These are phyloP conservation scores for Kentomonas sorsogonicus DNA, from an alignment of 208 protist species.

Conservation along the genomic window DNA sequence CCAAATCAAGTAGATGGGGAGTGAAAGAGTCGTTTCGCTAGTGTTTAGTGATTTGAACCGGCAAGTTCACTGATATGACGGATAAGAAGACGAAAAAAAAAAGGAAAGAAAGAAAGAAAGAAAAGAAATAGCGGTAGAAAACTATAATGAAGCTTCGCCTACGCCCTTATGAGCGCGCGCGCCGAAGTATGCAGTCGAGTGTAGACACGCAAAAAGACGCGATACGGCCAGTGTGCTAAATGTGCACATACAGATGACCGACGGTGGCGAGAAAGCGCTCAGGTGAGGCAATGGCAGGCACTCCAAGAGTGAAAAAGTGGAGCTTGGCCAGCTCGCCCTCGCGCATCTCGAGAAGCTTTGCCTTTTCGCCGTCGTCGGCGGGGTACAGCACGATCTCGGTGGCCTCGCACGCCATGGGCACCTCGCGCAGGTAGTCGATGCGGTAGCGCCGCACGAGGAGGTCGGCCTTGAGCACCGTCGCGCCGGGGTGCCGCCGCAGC, in stretches of 20 bases:
- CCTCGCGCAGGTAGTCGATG: conserved; percentile 70
- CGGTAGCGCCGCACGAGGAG: conserved; percentile 43
- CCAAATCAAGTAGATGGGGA: too few species aligned
- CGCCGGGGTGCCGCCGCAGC: conserved; percentile 12
- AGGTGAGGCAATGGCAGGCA: conserved; percentile 8
- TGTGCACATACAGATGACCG: conserved; percentile 17
- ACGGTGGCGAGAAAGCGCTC: conserved; percentile 30
- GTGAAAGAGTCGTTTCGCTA: too few species aligned
- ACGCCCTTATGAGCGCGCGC: too few species aligned
- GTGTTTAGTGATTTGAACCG: too few species aligned
- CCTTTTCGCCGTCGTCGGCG: conserved; percentile 3
- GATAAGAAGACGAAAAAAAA: conserved; percentile 10
- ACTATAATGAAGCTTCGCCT: conserved; percentile 15
- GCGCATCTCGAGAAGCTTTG: conserved; percentile 2
- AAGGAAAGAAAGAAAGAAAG: neutral
- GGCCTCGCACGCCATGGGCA: conserved; percentile 29
- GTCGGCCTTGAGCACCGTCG: conserved; percentile 30
- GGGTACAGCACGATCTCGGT: conserved; percentile 32
- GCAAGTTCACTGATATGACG: conserved; percentile 6
- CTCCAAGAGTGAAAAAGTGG: conserved; percentile 35
- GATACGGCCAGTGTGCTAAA: neutral
- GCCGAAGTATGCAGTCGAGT: neutral
- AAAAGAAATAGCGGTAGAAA: conserved; percentile 3
- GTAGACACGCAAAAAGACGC: neutral
- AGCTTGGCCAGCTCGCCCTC: conserved; percentile 21